A percentile compares a stretch with the other conserved stretches of the same genome.
These are phyloP conservation scores for Plicaturopsis crispa DNA, from an alignment of 768 basidiomycete genomes.

Conservation along the genomic window DNA sequence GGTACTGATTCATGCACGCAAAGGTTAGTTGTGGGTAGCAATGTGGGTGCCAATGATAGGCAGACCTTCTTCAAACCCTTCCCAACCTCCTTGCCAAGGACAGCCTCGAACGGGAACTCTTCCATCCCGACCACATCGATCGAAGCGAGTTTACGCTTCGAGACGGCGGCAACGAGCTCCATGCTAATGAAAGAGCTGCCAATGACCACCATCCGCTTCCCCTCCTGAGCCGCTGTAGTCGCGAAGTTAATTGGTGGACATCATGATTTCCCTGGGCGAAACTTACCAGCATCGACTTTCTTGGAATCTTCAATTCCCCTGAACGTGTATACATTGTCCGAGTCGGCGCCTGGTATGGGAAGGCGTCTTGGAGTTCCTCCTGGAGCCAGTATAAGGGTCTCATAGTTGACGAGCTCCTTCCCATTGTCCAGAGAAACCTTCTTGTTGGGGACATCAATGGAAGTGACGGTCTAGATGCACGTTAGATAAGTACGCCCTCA, in stretches of 20 bases:
- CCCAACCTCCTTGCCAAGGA: constrained; percentile 78
- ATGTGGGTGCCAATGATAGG: neutral
- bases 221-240: constrained; percentile 52
- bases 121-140: constrained; percentile 84
- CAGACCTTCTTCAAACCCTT: constrained; percentile 66
- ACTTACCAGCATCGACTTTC: constrained; percentile 60
- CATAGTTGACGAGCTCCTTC: constrained; percentile 59
- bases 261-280: neutral
- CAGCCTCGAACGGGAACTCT: constrained; percentile 69
- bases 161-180: constrained; percentile 77
- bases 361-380: constrained; percentile 70
- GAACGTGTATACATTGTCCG: constrained; percentile 73
- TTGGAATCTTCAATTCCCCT: constrained; percentile 64
- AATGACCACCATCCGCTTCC: constrained; percentile 72
- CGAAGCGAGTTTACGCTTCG: constrained; percentile 68
- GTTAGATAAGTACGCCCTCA: neutral
- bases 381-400: constrained; percentile 72
- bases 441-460: constrained; percentile 56
- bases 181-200: constrained; percentile 91
- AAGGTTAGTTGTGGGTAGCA: neutral
- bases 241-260: neutral
- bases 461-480: constrained; percentile 51
- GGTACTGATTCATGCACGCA: constrained; percentile 37
- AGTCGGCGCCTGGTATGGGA: constrained; percentile 67
- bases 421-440: constrained; percentile 52